Base-by-base conservation (phyloP, 1,284 basidiomycete species). In the Bondarzewia mesenterica region DNA sequence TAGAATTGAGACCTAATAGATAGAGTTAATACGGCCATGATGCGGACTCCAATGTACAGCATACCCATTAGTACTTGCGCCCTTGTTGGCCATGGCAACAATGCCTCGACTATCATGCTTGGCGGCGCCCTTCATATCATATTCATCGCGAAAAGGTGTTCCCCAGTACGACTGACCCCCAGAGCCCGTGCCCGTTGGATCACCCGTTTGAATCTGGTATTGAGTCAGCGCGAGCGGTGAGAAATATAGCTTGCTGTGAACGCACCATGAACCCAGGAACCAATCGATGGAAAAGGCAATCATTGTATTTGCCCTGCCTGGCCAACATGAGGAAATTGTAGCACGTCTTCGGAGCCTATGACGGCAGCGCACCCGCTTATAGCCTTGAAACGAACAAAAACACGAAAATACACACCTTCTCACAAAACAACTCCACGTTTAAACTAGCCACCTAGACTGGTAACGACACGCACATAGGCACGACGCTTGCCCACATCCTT, bases 271-370 rank as follows among this genome's bases (percentile, higher is more conserved):
- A 99, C 0, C 91, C 94, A 5, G 93, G 93, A 12, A 99, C 92
- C 43, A 96, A 73, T 29, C 95, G 82, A 62, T 99, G 95, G 66
- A 99, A 99, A 26, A 88, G 63, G 52, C 82, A 85, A 57, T 91
- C 73, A 57, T 97, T 85, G 63, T 98, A 99, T 58, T 93, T 92
- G 3, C 93, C 93, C 29, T 83, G 72, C 55, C 82, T 81, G 0
- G 93, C 92, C 4, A 97, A 77, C 82, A 89, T 89, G 16, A 99
- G 69, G 66, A 98, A 99, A 67, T 99, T 99, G 66, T 97, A 99
- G 60, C 93, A 95, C 1, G 95, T 97, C 68, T 95, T 94, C 0
- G 95, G 95, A 5, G 94, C 95, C 82, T 93, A 21, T 27, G 50
- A 23, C 44, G 22, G 52, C 35, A n/a, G 38, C 16, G 39, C 26